Percentiles rank a stretch among this genome's conserved stretches.
Evolutionary conservation across 495 filamentous ascomycete species (phyloP).

Genomic region (Trichoderma gamsii): DNA sequence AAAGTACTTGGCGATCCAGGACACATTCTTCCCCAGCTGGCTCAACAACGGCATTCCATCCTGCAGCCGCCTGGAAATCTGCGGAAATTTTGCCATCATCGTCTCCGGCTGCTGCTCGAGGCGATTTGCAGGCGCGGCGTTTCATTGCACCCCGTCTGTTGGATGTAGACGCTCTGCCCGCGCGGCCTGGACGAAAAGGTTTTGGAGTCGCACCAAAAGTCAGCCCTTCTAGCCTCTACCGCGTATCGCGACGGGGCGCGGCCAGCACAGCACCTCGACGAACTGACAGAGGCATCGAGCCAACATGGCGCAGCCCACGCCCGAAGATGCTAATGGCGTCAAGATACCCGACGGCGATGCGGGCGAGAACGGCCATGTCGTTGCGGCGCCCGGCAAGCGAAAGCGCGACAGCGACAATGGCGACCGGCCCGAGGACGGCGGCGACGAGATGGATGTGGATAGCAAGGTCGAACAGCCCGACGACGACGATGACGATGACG

Average conservation of each 20-base stretch:
- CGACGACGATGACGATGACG: conserved; percentile 14
- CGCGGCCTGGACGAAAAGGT: conserved; percentile 12
- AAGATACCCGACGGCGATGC: conserved; percentile 14
- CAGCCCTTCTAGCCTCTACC: conserved; percentile 10
- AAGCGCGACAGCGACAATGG: conserved; percentile 42
- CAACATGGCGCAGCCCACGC: conserved; percentile 13
- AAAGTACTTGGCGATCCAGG: conserved; percentile 14
- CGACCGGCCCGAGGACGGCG: conserved; percentile 17
- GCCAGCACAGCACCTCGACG: conserved; percentile 6
- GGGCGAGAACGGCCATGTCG: conserved; percentile 22
- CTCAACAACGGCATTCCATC: conserved; percentile 10
- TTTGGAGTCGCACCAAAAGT: conserved; percentile 11
- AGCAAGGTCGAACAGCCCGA: conserved; percentile 14
- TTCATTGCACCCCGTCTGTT: conserved; percentile 5
- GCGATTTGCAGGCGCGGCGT: conserved; percentile 12
- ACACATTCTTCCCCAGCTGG: conserved; percentile 13
- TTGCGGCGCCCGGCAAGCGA: conserved; percentile 46
- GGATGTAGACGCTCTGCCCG: conserved; percentile 13
- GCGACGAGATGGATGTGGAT: conserved; percentile 1
- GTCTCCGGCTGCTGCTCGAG: neutral
- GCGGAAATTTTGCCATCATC: neutral
- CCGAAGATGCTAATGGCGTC: conserved; percentile 18
- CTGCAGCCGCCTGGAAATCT: conserved; percentile 6
- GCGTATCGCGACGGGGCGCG: conserved; percentile 16
- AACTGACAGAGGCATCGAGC: conserved; percentile 4